These are phyloP conservation scores for Hordeum marinum DNA, from an alignment of 176 grass and related monocot species.

Conservation along the genomic window DNA sequence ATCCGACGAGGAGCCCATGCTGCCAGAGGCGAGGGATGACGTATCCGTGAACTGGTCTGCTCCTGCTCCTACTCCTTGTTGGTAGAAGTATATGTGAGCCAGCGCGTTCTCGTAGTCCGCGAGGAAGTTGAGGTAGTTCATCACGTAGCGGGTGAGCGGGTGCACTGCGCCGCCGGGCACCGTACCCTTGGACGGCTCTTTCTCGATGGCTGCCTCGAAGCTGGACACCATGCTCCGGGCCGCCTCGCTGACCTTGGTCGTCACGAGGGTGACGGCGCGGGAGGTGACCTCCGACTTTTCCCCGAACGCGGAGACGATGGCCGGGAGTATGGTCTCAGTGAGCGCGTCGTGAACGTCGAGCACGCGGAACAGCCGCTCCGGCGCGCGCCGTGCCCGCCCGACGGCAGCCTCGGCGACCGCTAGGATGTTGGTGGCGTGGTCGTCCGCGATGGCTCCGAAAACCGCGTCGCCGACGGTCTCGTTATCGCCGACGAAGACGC, in stretches of 20 bases:
- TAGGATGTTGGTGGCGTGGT: conserved; percentile 37
- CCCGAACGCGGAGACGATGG: conserved; percentile 29
- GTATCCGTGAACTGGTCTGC: background rate
- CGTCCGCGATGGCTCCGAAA: conserved; percentile 35
- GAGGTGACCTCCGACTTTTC: conserved; percentile 3
- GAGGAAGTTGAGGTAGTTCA: conserved; percentile 80
- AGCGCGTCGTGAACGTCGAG: conserved; percentile 58
- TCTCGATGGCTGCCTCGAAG: conserved; percentile 62
- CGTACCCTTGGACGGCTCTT: conserved; percentile 30
- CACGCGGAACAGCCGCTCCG: conserved; percentile 64
- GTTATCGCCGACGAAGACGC: conserved; percentile 27
- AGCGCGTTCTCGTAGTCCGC: conserved; percentile 53
- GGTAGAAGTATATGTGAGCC: conserved; percentile 24
- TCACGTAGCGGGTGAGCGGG: conserved; percentile 70
- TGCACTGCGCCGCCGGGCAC: conserved; percentile 52
- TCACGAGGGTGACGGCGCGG: background rate
- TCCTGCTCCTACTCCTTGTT: too few relatives aligned
- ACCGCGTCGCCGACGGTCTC: conserved; percentile 30
- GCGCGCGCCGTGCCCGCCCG: conserved; percentile 30
- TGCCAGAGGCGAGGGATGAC: background rate
- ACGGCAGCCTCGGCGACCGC: conserved; percentile 31
- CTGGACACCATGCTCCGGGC: conserved; percentile 4
- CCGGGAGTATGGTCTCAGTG: conserved; percentile 19
- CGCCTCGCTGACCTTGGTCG: conserved; percentile 22
- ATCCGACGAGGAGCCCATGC: background rate